Conservation (phyloP, 768 basidiomycete species). For the Leccinum truebloodii region DNA sequence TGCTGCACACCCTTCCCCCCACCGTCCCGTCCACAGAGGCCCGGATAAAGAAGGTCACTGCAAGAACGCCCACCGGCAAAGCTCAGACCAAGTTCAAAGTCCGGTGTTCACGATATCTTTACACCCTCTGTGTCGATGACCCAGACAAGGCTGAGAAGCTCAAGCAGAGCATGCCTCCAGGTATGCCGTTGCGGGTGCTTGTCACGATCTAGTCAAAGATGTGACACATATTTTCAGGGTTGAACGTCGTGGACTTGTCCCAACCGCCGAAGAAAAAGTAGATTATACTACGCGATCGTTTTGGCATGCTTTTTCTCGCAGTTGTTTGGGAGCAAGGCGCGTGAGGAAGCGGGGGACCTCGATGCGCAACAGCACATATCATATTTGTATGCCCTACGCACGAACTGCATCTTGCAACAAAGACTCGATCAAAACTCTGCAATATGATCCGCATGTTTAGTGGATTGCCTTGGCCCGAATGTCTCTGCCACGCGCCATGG, state of each 20-base stretch:
- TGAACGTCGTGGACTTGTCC: conserved; percentile 71
- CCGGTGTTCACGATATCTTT: conserved; percentile 93
- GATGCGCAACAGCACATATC: conserved; percentile 7
- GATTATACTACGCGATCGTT: conserved; percentile 23
- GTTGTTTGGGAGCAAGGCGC: not conserved
- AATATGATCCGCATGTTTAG: not conserved
- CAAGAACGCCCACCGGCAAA: conserved; percentile 69
- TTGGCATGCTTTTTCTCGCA: conserved; percentile 7
- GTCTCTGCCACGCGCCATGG: not conserved
- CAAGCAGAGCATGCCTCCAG: conserved; percentile 91
- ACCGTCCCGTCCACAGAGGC: conserved; percentile 61
- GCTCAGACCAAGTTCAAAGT: conserved; percentile 97
- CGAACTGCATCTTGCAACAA: conserved; percentile 23
- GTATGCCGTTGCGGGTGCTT: conserved; percentile 47
- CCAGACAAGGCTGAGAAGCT: conserved; percentile 99
- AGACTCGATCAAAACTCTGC: conserved; percentile 7
- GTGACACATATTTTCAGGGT: conserved; percentile 45
- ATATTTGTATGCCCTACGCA: conserved; percentile 21
- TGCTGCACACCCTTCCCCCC: not conserved
- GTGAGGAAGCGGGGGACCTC: conserved; percentile 8
- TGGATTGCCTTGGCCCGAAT: not conserved
- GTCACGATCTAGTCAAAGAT: not conserved
- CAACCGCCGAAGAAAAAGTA: conserved; percentile 69
- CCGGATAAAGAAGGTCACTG: conserved; percentile 93
- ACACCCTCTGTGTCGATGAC: conserved; percentile 96